These are phyloP conservation scores for Aspergillus candidus DNA, from an alignment of 2,329 filamentous ascomycete genomes.

Conservation along the genomic window DNA sequence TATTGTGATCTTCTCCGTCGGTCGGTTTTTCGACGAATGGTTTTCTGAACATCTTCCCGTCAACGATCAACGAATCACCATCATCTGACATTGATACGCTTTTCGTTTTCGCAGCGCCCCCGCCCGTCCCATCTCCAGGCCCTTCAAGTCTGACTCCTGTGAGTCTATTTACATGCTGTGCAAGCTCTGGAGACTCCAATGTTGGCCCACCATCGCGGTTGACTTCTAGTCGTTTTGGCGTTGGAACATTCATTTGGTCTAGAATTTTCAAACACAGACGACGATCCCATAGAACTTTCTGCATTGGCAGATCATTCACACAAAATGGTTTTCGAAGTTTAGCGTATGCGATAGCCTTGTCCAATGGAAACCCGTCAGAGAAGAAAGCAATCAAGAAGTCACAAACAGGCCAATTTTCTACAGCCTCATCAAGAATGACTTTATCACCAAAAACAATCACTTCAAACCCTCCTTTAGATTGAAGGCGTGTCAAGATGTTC, in stretches of 20 bases:
- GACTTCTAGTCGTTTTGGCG: conserved; percentile 81
- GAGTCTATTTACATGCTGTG: conserved; percentile 70
- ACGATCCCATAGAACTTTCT: conserved; percentile 93
- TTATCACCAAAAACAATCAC: conserved; percentile 98
- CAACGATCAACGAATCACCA: conserved; percentile 79
- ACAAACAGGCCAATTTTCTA: conserved; percentile 93
- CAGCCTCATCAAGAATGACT: conserved; percentile 92
- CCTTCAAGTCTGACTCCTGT: conserved; percentile 72
- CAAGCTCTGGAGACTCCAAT: conserved; percentile 71
- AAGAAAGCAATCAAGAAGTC: conserved; percentile 98
- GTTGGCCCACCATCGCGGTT: conserved; percentile 85
- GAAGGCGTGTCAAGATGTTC: conserved; percentile 89
- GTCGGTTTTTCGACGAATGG: conserved; percentile 98
- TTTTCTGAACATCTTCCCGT: conserved; percentile 74
- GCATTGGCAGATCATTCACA: conserved; percentile 96
- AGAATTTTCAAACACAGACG: conserved; percentile 82
- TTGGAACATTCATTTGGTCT: conserved; percentile 83
- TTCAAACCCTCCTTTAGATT: conserved; percentile 87
- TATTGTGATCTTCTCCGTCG: conserved; percentile 98
- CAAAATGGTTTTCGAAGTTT: conserved; percentile 91
- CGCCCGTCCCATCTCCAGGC: conserved; percentile 59
- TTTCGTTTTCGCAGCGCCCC: conserved; percentile 51
- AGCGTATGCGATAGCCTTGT: conserved; percentile 95
- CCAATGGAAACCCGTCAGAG: conserved; percentile 91
- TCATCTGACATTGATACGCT: conserved; percentile 84